Evolutionary conservation across 148 eudicot genomes (phyloP).

Genomic region (Rhododendron ferrugineum): DNA sequence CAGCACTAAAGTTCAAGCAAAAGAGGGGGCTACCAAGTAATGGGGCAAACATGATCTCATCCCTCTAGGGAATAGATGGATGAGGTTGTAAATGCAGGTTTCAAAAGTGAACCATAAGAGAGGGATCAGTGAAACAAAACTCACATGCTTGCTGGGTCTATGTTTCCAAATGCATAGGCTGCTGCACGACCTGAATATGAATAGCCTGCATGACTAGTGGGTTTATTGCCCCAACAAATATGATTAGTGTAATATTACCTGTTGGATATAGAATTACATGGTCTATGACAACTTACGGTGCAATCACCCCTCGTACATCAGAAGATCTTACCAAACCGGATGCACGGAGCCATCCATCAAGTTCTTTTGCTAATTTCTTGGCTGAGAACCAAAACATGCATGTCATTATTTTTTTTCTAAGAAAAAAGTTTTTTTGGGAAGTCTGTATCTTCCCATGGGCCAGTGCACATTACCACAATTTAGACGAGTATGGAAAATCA

Average conservation of each 20-base stretch:
- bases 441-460: not conserved
- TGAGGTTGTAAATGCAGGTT: not conserved
- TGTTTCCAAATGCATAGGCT: conserved; percentile 92
- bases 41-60: not conserved
- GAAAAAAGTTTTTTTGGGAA: not conserved
- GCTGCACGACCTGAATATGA: conserved; percentile 99
- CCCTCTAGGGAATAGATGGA: not conserved
- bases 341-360: conserved; percentile 79
- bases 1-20: not conserved
- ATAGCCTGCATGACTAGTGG: conserved; percentile 93
- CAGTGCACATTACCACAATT: too few species aligned
- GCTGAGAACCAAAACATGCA: conserved; percentile 39
- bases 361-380: conserved; percentile 59
- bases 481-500: not conserved
- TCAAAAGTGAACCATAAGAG: not conserved
- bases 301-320: conserved; percentile 96
- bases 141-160: conserved; percentile 82
- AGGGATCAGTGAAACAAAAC: conserved; percentile 15
- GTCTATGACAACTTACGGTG: conserved; percentile 67
- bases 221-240: conserved; percentile 21
- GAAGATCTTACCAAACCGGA: conserved; percentile 64
- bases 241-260: conserved; percentile 1
- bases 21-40: not conserved
- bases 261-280: not conserved
- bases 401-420: not conserved